phyloP scores from a whole-genome alignment of 2,329 filamentous ascomycete species.

The Xylogone sp. region DNA sequence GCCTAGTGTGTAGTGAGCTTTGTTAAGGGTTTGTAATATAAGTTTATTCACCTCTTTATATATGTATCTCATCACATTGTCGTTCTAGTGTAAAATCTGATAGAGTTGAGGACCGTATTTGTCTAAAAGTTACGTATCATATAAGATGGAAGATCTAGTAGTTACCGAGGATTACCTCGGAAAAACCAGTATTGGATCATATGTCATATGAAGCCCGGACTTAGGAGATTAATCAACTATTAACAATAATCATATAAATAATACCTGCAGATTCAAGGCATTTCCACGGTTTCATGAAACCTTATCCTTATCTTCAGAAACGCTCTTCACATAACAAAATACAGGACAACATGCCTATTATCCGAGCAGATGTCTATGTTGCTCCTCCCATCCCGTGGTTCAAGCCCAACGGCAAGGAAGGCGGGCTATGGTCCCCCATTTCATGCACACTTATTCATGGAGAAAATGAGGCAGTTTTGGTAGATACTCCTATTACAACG shows the following conservation, averaged over 20 bases:
- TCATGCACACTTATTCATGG: conserved; percentile 2
- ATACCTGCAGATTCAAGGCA: background rate
- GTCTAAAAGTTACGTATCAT: too few species aligned
- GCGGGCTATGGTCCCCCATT: conserved; percentile 2
- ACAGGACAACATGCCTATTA: background rate
- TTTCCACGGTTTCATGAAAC: background rate
- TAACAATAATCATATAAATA: background rate
- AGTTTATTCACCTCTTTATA: background rate
- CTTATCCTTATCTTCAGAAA: background rate
- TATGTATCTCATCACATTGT: background rate
- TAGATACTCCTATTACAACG: conserved; percentile 31
- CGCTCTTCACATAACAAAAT: background rate
- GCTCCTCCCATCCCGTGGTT: background rate
- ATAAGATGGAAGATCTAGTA: background rate
- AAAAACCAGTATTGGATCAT: background rate
- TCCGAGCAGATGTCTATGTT: conserved; percentile 1
- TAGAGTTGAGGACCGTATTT: too few species aligned
- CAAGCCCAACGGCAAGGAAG: conserved; percentile 1
- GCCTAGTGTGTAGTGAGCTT: too few species aligned
- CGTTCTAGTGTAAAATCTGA: background rate
- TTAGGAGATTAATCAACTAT: background rate
- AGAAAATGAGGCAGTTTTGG: conserved; percentile 29
- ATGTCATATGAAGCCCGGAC: background rate
- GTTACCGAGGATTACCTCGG: background rate
- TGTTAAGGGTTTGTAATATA: background rate